A percentile compares a stretch with the other conserved stretches of the same genome.
phyloP scores from a whole-genome alignment of 192 early-diverging fungal species.

The Backusella morwellensis region DNA sequence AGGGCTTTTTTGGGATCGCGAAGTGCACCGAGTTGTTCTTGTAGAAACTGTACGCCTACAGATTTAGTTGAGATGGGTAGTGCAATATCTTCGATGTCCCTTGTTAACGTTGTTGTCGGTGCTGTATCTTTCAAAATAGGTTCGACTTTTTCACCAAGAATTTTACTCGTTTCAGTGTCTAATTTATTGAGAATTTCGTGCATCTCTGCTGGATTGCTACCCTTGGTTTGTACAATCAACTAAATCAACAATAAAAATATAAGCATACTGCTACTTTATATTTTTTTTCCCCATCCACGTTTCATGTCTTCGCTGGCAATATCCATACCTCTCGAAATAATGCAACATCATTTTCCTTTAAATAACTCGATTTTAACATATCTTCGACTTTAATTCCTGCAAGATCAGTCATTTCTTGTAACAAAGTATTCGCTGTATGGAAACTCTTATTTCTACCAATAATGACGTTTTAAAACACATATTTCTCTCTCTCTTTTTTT shows the following conservation, averaged over 20 bases:
- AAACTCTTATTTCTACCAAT: constrained; percentile 38
- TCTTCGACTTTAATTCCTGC: constrained; percentile 18
- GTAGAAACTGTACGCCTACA: constrained; percentile 74
- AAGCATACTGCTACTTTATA: not conserved
- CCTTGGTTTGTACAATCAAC: constrained; percentile 18
- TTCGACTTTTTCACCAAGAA: not conserved
- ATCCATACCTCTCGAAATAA: constrained; percentile 38
- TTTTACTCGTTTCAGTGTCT: constrained; percentile 17
- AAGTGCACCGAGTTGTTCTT: constrained; percentile 62
- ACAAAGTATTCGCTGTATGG: constrained; percentile 43
- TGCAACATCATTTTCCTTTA: constrained; percentile 41
- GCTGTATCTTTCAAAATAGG: not conserved
- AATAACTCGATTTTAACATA: constrained; percentile 37
- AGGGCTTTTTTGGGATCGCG: constrained; percentile 22
- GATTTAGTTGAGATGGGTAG: constrained; percentile 38
- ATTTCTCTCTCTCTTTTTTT: not conserved
- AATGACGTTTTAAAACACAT: constrained; percentile 10
- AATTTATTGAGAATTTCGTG: constrained; percentile 31
- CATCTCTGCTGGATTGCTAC: constrained; percentile 19
- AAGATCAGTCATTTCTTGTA: constrained; percentile 44
- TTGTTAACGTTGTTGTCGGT: not conserved
- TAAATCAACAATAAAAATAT: constrained; percentile 10
- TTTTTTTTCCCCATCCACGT: not conserved
- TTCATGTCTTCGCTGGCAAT: not conserved
- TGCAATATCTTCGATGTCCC: constrained; percentile 2